A percentile compares a stretch with the other conserved stretches of the same genome.
phyloP scores from a whole-genome alignment of 164 flowering plant genomes.

The Magnolia kwangsiensis region DNA sequence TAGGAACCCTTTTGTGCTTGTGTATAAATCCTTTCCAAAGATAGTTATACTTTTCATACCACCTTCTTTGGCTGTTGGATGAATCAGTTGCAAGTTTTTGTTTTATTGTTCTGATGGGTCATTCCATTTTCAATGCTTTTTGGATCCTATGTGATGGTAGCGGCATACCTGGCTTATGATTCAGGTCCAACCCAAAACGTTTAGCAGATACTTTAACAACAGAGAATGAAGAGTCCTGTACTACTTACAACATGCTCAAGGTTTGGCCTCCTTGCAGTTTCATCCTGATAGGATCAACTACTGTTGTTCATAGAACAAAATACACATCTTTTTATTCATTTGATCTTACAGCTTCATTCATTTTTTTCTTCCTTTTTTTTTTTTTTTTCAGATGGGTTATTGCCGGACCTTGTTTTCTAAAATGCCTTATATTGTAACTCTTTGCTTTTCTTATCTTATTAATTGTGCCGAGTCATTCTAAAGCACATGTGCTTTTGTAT shows the following conservation, averaged over 20 bases:
- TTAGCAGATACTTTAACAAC: conserved; percentile 53
- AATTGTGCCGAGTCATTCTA: background rate
- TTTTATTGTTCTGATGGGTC: background rate
- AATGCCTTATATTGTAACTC: background rate
- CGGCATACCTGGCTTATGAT: conserved; percentile 5
- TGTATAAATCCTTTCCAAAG: background rate
- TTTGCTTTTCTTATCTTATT: background rate
- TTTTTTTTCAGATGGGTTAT: background rate
- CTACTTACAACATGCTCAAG: conserved; percentile 96
- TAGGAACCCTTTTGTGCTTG: background rate
- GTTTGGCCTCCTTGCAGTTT: conserved; percentile 25
- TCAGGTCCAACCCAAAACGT: conserved; percentile 78
- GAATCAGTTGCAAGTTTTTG: background rate
- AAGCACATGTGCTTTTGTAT: background rate
- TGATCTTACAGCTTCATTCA: background rate
- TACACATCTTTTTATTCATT: background rate
- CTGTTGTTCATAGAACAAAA: background rate
- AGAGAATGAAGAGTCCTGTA: conserved; percentile 90
- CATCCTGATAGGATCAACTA: background rate
- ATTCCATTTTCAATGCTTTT: background rate
- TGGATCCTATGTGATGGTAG: background rate
- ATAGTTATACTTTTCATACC: background rate
- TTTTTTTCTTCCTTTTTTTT: background rate
- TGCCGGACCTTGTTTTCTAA: background rate
- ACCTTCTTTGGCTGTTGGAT: background rate